A percentile compares a stretch with the other conserved stretches of the same genome.
Conservation (phyloP, 1,284 basidiomycete species). For the Melampsora larici-populina region DNA sequence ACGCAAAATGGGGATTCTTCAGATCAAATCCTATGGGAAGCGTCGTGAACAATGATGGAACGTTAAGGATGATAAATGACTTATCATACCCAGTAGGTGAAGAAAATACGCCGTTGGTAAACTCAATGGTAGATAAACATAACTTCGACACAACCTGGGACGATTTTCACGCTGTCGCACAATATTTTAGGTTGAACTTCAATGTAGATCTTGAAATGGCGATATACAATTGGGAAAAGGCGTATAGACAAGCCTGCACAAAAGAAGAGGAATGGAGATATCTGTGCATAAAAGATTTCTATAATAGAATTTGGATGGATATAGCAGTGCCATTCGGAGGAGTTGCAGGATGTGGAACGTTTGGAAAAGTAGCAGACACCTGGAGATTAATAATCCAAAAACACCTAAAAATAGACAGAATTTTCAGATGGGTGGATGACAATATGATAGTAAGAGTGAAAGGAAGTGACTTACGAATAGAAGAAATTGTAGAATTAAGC, state of each 20-base stretch:
- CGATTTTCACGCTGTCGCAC: neutral
- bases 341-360: neutral
- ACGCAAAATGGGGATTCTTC: no score
- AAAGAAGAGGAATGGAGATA: neutral
- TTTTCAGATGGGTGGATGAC: no score
- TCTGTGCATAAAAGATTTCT: neutral
- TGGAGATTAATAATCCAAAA: neutral
- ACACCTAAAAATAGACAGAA: neutral
- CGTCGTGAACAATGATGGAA: no score
- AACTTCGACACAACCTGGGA: constrained; percentile 14
- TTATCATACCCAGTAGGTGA: no score
- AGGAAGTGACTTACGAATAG: no score
- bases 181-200: neutral
- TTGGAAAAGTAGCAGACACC: neutral
- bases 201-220: neutral
- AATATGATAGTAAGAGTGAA: no score
- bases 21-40: no score
- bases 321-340: neutral
- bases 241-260: no score
- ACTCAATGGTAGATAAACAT: neutral
- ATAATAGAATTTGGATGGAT: neutral
- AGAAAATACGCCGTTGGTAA: neutral
- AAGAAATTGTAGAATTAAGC: no score
- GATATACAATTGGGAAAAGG: neutral
- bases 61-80: no score